Base-by-base conservation (phyloP, 352 stramenopile species). In the Pilasporangium apinafurcum region DNA sequence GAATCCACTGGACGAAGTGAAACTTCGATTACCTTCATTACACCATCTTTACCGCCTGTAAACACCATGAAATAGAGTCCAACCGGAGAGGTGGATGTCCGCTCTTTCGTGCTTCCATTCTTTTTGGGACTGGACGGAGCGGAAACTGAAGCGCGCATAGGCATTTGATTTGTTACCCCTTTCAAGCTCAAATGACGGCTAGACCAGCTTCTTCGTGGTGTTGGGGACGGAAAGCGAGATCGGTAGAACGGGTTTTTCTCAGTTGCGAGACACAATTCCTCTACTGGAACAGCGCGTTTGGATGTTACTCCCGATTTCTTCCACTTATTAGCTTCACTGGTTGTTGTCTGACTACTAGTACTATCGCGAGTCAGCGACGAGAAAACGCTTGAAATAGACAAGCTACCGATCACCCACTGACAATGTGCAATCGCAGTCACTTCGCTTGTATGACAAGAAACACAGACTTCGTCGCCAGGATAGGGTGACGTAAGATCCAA, bases 31-130 rank as follows among this genome's bases (percentile, higher is more conserved):
- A 90, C 65, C 13, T 43, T 61, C 20, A 90, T 29, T 13, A 76
- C 53, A 13, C 78, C 78, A 28, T 87, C 72, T 37, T 65, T 60
- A 36, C 75, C 76, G 7, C 78, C 78, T 9, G 56, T 83, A 46
- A 90, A 90, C 2, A 87, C 61, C 48, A 87, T 64, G 18, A 87
- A 81, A 36, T 69, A 50, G 10, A 85, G 53, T 5, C 52, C 76
- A 35, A 41, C n/a, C n/a, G n/a, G n/a, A n/a, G n/a, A n/a, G n/a
- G 21, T 27, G 1, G 49, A 39, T 5, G 9, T 14, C 9, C 16
- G 37, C 5, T 16, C 24, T 8, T 18, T 36, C 17, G 29, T 24
- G 24, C 8, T 37, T 14, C 18, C 16, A 13, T 24, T 29, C 10
- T 22, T 30, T 17, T 22, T 60, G 12, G 56, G 56, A 30, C 52